phyloP scores from a whole-genome alignment of 768 basidiomycete genomes.

The Amanita phalloides region DNA sequence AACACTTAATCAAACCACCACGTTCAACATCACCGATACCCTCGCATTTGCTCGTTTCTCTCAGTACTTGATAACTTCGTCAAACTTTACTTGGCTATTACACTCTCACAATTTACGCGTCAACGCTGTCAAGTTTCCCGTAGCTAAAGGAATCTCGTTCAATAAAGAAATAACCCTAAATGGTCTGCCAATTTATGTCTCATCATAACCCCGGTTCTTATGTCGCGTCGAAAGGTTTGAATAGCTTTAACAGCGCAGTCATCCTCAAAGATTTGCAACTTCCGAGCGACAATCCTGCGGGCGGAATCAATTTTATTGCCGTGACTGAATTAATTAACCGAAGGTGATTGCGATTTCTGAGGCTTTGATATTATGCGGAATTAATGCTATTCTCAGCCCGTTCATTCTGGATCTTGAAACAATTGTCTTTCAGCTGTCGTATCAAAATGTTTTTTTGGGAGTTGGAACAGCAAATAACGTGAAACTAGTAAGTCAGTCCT shows the following conservation, averaged over 20 bases:
- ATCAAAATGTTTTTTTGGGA: slow-evolving; percentile 46
- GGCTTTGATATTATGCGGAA: neutral
- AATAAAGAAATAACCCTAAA: slow-evolving; percentile 47
- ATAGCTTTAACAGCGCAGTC: slow-evolving; percentile 51
- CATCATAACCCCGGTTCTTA: neutral
- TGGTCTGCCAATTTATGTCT: slow-evolving; percentile 21
- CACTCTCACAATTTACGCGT: slow-evolving; percentile 45
- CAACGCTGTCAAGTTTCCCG: slow-evolving; percentile 58
- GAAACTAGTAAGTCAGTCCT: slow-evolving; percentile 32
- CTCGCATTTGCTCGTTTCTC: slow-evolving; percentile 54
- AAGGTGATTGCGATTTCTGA: slow-evolving; percentile 25
- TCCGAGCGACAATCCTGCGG: slow-evolving; percentile 53
- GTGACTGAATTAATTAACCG: slow-evolving; percentile 45
- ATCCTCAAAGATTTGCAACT: slow-evolving; percentile 47
- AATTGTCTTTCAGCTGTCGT: slow-evolving; percentile 50
- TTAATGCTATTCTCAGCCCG: slow-evolving; percentile 28
- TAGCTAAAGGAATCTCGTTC: slow-evolving; percentile 55
- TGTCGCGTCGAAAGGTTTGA: slow-evolving; percentile 30
- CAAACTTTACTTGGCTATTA: slow-evolving; percentile 60
- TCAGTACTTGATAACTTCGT: slow-evolving; percentile 49
- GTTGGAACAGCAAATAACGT: slow-evolving; percentile 41
- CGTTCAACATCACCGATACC: slow-evolving; percentile 46
- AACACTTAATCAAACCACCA: slow-evolving; percentile 46
- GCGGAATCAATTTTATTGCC: slow-evolving; percentile 58
- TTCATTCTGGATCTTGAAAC: slow-evolving; percentile 64